A percentile compares a stretch with the other conserved stretches of the same genome.
Conservation (phyloP, 2,329 filamentous ascomycete genomes). For the Graphilbum ipis-grandicollis region DNA sequence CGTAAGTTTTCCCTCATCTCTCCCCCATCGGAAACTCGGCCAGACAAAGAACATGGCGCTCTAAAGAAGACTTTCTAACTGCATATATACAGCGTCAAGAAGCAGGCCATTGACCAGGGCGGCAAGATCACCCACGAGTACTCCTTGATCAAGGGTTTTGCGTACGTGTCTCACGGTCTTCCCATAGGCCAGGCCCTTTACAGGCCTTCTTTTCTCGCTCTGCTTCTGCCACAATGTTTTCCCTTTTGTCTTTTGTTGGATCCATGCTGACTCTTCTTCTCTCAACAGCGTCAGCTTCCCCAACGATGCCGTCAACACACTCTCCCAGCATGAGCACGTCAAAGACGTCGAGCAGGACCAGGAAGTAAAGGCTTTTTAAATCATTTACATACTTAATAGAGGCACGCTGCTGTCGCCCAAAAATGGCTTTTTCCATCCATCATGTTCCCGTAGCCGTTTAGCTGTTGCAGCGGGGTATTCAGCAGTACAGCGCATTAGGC, state of each 20-base stretch:
- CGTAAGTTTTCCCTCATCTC: conserved; percentile 26
- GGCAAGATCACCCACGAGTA: conserved; percentile 76
- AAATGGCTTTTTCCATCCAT: too few relatives aligned
- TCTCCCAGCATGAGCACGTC: conserved; percentile 54
- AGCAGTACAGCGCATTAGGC: too few relatives aligned
- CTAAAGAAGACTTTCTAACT: too few relatives aligned
- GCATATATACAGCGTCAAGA: conserved; percentile 65
- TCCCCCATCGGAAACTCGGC: not conserved
- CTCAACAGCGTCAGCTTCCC: conserved; percentile 51
- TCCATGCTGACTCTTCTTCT: not conserved
- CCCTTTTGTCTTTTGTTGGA: not conserved
- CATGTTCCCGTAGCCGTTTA: too few relatives aligned
- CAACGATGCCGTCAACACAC: conserved; percentile 44
- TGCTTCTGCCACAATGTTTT: too few relatives aligned
- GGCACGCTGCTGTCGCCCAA: too few relatives aligned
- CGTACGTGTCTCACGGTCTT: conserved; percentile 39
- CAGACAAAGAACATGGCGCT: not conserved
- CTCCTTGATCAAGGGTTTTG: conserved; percentile 78
- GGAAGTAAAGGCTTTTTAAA: conserved; percentile 55
- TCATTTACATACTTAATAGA: too few relatives aligned
- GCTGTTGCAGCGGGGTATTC: too few relatives aligned
- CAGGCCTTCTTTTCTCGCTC: too few relatives aligned
- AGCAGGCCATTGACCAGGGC: conserved; percentile 55
- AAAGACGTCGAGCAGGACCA: conserved; percentile 58
- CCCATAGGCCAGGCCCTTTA: too few relatives aligned